These are phyloP conservation scores for Apiosordaria backusii DNA, from an alignment of 495 filamentous ascomycete genomes.

Conservation along the genomic window DNA sequence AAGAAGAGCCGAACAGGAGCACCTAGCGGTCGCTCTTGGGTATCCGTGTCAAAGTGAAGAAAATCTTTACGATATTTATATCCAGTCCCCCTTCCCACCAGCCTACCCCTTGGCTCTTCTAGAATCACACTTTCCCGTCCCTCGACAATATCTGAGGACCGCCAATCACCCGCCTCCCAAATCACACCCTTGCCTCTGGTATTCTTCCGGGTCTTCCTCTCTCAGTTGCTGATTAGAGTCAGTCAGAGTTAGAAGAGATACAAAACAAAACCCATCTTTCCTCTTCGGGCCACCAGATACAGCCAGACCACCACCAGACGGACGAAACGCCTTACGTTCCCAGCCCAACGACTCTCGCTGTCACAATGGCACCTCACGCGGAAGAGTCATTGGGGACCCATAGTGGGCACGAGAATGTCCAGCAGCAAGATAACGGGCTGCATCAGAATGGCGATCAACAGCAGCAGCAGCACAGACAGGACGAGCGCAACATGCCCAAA, in stretches of 20 bases:
- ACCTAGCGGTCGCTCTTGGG: neutral
- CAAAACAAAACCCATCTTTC: too few relatives aligned
- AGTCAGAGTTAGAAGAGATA: neutral
- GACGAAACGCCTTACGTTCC: too few relatives aligned
- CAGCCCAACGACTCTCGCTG: neutral
- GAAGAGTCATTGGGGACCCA: slow-evolving; percentile 13
- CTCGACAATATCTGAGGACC: too few relatives aligned
- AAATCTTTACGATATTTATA: slow-evolving; percentile 6
- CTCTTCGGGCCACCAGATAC: neutral
- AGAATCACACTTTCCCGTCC: neutral
- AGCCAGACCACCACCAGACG: too few relatives aligned
- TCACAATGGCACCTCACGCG: slow-evolving; percentile 26
- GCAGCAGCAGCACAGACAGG: slow-evolving; percentile 1
- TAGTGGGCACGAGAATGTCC: neutral
- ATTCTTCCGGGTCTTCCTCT: neutral
- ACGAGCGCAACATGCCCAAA: slow-evolving; percentile 36
- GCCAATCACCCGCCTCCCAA: neutral
- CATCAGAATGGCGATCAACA: too few relatives aligned
- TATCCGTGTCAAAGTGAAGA: neutral
- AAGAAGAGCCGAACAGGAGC: slow-evolving; percentile 6
- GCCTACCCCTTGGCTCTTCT: neutral
- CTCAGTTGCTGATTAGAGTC: neutral
- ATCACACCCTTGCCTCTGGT: neutral
- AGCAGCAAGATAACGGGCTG: too few relatives aligned
- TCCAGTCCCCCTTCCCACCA: slow-evolving; percentile 7